Evolutionary conservation across 2,329 filamentous ascomycete genomes (phyloP), one percentile per base, ranked within the genome.

Genomic region (Fusarium nanum): DNA sequence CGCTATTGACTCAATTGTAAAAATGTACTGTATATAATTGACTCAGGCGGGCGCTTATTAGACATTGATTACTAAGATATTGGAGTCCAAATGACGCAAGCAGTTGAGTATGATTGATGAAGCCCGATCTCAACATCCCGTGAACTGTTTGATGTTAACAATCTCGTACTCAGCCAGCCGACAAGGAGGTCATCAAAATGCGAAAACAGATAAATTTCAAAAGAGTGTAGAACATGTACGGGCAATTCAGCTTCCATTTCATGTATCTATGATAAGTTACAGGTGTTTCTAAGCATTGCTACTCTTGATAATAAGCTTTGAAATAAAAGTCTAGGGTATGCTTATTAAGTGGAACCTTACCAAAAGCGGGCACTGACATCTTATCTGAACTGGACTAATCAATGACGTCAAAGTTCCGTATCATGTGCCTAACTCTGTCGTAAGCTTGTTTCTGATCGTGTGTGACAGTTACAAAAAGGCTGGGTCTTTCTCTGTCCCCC

Each of bases 381-480:
- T 37, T 37, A n/a, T 37, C 34, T n/a, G 2, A 3, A 1, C 9
- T 5, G 10, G 6, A 20, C 16, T n/a, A 41, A 22, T 66, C 55
- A 66, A 66, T 66, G 61, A 66, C 63, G 63, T 64, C 27, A 61
- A 40, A 20, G 4, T 64, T 13, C 18, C 22, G 63, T 34, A 66
- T 66, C 63, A 66, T 61, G 62, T 66, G 63, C 48, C 30, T n/a
- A 13, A 16, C 23, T 27, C n/a, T 40, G 55, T 57, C 59, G 61
- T 64, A 27, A 66, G 63, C 63, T 47, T 60, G 63, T 48, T 65
- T 60, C 20, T 16, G 5, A 11, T 30, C 34, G 23, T 20, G 32
- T 28, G 18, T 37, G n/a, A 46, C 56, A 55, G 30, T 28, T 9
- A 55, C 56, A 55, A 66, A 66, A 66, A 11, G 61, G 25, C 47